Evolutionary conservation across 768 basidiomycete species (phyloP), one percentile per base, ranked within the genome.

Genomic region (Boletus rubroflammeus): DNA sequence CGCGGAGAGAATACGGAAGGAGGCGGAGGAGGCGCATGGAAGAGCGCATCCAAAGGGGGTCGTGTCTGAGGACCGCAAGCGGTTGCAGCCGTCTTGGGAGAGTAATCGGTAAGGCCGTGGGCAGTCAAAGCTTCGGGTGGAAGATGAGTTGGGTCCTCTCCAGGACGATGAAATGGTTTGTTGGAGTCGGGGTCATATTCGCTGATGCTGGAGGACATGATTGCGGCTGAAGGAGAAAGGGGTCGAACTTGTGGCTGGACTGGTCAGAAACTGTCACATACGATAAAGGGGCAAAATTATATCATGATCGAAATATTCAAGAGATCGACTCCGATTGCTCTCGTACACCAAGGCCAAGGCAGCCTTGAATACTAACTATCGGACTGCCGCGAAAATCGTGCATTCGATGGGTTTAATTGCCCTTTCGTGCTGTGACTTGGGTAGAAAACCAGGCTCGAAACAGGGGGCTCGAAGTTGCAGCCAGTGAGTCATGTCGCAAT

Each of bases 1-100:
- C 54, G 47, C 1, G 78, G 78, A 10, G 72, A 67, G 28, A 73
- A 58, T 0, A 47, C 13, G 3, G 70, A 72, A 10, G 69, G 69
- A 4, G 73, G 64, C 4, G 43, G 61, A 2, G 63, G 61, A 5
- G 70, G 71, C 0, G 62, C 50, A 15, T 34, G 56, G 52, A 70
- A 68, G 50, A 56, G 62, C 31, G 25, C 36, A 50, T 59, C 64
- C 47, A 60, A 41, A 28, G 61, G 35, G 7, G 65, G 62, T 13
- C 25, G 57, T 0, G 42, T 47, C 15, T 50, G 51, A 19, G 55
- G 52, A 17, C 47, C 44, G 21, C 44, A 19, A 3, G 53, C 47
- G 1, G 62, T 55, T 15, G 59, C 55, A n/a, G 62, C 64, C 6
- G 45, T 59, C 9, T 55, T 32, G 2, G 65, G 61, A 21, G 62